Evolutionary conservation across 768 basidiomycete genomes (phyloP).

Genomic region (Butyriboletus loyo): DNA sequence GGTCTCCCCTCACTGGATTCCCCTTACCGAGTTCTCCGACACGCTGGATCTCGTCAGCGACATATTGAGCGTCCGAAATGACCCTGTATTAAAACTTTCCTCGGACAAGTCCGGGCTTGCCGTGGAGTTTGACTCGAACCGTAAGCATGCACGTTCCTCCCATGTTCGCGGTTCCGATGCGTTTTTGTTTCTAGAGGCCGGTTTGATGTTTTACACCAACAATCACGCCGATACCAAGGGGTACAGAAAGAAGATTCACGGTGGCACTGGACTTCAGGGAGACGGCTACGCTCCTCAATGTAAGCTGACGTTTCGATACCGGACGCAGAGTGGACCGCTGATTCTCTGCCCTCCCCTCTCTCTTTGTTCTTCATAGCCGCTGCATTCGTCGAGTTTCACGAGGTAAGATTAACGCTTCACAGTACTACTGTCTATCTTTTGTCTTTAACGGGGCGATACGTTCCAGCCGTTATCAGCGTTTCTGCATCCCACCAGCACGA

Average conservation of each 20-base stretch:
- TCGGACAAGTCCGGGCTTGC: slow-evolving; percentile 58
- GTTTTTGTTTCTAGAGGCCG: slow-evolving; percentile 47
- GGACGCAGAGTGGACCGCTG: background rate
- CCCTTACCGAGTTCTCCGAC: slow-evolving; percentile 39
- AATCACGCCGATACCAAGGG: slow-evolving; percentile 45
- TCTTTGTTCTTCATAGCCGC: slow-evolving; percentile 39
- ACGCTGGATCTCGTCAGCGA: slow-evolving; percentile 43
- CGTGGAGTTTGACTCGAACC: slow-evolving; percentile 65
- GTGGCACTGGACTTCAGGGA: slow-evolving; percentile 59
- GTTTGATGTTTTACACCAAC: slow-evolving; percentile 74
- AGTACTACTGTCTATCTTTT: background rate
- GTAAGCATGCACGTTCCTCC: slow-evolving; percentile 38
- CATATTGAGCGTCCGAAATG: slow-evolving; percentile 27
- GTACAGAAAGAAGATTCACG: slow-evolving; percentile 71
- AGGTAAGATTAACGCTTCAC: slow-evolving; percentile 33
- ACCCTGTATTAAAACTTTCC: slow-evolving; percentile 51
- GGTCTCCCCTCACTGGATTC: slow-evolving; percentile 47
- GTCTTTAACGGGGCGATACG: background rate
- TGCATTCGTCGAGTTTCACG: slow-evolving; percentile 68
- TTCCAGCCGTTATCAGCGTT: slow-evolving; percentile 59
- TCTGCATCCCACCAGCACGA: slow-evolving; percentile 51
- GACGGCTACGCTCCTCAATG: slow-evolving; percentile 60
- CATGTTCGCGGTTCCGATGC: background rate
- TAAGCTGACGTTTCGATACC: slow-evolving; percentile 30
- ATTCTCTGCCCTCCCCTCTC: background rate